Conservation (phyloP, 495 filamentous ascomycete genomes). For the Lophiostoma macrostomum region DNA sequence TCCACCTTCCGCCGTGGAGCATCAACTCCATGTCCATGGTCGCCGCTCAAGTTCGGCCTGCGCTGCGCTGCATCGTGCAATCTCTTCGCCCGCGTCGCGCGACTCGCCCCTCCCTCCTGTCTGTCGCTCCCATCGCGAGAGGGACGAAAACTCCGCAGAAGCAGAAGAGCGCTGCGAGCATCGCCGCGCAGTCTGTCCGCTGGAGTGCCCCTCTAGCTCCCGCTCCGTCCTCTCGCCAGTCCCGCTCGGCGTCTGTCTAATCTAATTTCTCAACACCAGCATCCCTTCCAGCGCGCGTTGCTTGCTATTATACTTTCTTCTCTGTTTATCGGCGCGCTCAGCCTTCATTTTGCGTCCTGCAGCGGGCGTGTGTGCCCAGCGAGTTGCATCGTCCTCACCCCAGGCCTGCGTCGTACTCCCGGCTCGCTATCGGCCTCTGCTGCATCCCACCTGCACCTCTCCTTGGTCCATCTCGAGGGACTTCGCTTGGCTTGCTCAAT, state of each 20-base stretch:
- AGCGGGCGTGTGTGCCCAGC: neutral
- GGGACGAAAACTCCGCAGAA: too few relatives aligned
- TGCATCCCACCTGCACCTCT: conserved; percentile 25
- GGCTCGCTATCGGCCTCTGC: conserved; percentile 12
- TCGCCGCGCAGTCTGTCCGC: neutral
- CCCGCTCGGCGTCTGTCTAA: neutral
- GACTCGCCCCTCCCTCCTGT: too few relatives aligned
- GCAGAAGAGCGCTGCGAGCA: too few relatives aligned
- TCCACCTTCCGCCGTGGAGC: neutral
- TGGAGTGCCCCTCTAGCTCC: neutral
- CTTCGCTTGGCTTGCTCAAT: conserved; percentile 20
- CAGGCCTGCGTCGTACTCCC: neutral
- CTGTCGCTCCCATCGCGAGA: too few relatives aligned
- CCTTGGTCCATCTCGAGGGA: conserved; percentile 8
- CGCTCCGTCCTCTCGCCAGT: neutral
- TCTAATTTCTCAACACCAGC: conserved; percentile 7
- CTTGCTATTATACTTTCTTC: conserved; percentile 3
- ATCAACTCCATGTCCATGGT: neutral
- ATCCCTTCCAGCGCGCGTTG: conserved; percentile 5
- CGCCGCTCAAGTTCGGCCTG: too few relatives aligned
- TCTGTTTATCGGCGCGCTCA: neutral
- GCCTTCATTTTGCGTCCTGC: conserved; percentile 5
- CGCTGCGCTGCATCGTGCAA: conserved; percentile 5
- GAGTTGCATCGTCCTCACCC: neutral
- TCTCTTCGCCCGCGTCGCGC: conserved; percentile 2